Evolutionary conservation across 2,329 filamentous ascomycete genomes (phyloP).

Genomic region (Stagonosporopsis cucurbitacearum): DNA sequence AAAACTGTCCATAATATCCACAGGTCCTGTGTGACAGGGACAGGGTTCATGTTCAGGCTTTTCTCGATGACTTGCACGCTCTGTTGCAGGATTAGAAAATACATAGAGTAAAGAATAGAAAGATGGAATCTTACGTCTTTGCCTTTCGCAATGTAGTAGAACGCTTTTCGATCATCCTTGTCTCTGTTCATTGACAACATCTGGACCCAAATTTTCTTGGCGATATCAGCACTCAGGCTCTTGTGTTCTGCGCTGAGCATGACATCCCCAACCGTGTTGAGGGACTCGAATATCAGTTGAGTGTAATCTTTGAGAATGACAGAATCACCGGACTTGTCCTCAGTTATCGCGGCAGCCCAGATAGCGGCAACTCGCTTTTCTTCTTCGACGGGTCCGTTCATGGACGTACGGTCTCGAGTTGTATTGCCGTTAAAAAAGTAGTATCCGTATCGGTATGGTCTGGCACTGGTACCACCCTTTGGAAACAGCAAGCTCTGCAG

Average conservation of each 20-base stretch:
- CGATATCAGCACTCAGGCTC: background rate
- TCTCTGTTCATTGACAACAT: background rate
- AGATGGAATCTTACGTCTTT: slow-evolving; percentile 4
- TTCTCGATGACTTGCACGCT: slow-evolving; percentile 4
- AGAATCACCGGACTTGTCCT: background rate
- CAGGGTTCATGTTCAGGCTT: slow-evolving; percentile 2
- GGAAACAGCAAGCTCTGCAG: slow-evolving; percentile 16
- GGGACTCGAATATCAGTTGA: slow-evolving; percentile 4
- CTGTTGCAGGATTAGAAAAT: background rate
- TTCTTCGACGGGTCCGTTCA: slow-evolving; percentile 3
- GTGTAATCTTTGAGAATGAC: slow-evolving; percentile 11
- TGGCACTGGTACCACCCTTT: slow-evolving; percentile 1
- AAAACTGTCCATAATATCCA: slow-evolving; percentile 1
- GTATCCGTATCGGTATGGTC: slow-evolving; percentile 19
- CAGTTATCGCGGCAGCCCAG: slow-evolving; percentile 11
- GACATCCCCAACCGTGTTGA: slow-evolving; percentile 4
- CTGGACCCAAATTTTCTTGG: background rate
- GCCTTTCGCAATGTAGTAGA: slow-evolving; percentile 5
- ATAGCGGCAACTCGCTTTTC: slow-evolving; percentile 1
- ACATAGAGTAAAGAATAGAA: too few species aligned
- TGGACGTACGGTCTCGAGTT: slow-evolving; percentile 14
- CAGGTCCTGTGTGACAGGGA: background rate
- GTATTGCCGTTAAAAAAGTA: slow-evolving; percentile 18
- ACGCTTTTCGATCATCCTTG: background rate
- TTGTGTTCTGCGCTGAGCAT: background rate